A percentile compares a stretch with the other conserved stretches of the same genome.
These are phyloP conservation scores for Populus deltoides DNA, from an alignment of 345 rosid genomes.

Conservation along the genomic window DNA sequence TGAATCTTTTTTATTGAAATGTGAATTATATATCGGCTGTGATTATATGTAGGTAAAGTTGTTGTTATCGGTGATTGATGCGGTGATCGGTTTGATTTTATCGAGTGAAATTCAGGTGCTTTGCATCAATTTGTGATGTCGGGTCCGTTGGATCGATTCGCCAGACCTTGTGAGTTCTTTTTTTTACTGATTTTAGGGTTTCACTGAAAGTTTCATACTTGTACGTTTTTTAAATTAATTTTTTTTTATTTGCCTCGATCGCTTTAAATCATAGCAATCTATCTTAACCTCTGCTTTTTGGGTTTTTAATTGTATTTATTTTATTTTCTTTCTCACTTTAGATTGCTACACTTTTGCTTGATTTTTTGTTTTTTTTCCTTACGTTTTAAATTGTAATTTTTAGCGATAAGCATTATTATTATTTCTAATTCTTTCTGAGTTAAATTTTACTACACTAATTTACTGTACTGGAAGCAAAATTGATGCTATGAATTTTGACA, in stretches of 20 bases:
- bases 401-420: not conserved
- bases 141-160: constrained; percentile 92
- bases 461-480: not conserved
- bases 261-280: not conserved
- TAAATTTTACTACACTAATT: not conserved
- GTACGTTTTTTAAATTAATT: not conserved
- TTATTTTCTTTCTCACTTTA: not conserved
- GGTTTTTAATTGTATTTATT: not conserved
- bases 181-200: constrained; percentile 30
- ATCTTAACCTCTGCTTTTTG: not conserved
- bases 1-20: constrained; percentile 9
- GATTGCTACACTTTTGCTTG: not conserved
- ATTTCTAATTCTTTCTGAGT: no score
- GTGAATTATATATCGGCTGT: not conserved
- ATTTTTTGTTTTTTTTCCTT: not conserved
- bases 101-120: constrained; percentile 14
- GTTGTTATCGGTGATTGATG: constrained; percentile 5
- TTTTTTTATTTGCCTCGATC: not conserved
- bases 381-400: not conserved
- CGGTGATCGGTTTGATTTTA: constrained; percentile 24
- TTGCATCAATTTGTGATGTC: constrained; percentile 50
- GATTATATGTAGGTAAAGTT: not conserved
- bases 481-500: not conserved
- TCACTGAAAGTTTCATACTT: not conserved
- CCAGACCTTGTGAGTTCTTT: constrained; percentile 79